Evolutionary conservation across 2,329 filamentous ascomycete species (phyloP), one percentile per base, ranked within the genome.

Genomic region (Trichoderma hamatum): DNA sequence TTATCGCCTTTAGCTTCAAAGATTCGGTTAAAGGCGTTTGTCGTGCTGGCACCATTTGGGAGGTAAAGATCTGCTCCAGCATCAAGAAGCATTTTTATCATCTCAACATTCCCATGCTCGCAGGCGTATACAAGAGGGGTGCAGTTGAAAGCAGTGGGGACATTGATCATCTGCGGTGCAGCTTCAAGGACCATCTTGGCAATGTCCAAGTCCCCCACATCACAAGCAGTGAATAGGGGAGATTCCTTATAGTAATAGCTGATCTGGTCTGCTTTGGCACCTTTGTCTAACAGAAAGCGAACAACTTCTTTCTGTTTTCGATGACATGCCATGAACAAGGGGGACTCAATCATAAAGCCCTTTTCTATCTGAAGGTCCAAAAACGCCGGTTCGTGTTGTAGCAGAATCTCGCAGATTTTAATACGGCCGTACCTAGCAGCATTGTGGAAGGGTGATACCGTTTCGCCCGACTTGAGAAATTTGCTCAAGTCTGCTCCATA

Each of bases 121-220:
- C 72, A 75, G 9, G 71, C 73, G 14, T 39, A 54, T 13, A 70
- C 68, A 7, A 75, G 70, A 3, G 74, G 72, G 3, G 73, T 73
- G 14, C 43, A 58, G 14, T 71, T 70, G 19, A 58, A 56, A 30
- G 61, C 63, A 1, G 65, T 61, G 2, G 66, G 39, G 10, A 61
- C 56, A 62, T 76, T 67, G 26, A 73, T 65, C 55, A 73, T 71
- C 21, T 72, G 58, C 13, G 73, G 73, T 6, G 69, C 70, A 5
- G 65, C 72, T 16, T 71, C 66, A 19, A 74, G 62, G 3, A 75
- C 10, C 26, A 71, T 49, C 54, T 73, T 71, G 28, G 72, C 69
- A 10, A 69, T 68, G 1, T 75, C 72, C 9, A 71, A 9, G 11
- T 70, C 36, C 2, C 66, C 69, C 14, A 28, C 19, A 5, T 67